Conservation (phyloP, 2,329 filamentous ascomycete genomes). For the Orbilia oligospora region DNA sequence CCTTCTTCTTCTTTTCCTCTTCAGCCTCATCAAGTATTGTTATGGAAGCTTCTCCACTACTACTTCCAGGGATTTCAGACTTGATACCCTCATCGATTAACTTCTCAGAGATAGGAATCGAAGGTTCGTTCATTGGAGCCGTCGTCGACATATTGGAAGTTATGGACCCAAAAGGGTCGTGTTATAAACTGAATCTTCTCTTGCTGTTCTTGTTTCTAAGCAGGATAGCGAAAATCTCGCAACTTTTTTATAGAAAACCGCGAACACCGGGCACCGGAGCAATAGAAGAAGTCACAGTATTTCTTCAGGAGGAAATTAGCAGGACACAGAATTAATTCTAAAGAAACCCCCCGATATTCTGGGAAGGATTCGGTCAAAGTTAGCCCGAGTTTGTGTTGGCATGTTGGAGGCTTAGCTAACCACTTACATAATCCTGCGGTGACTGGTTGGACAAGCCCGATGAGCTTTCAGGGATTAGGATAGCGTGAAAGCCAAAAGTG, state of each 20-base stretch:
- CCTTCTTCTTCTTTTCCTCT: conserved; percentile 40
- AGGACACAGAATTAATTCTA: not conserved
- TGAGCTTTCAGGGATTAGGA: conserved; percentile 7
- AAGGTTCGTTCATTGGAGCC: not conserved
- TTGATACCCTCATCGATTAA: conserved; percentile 10
- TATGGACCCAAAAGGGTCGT: conserved; percentile 6
- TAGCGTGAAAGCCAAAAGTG: conserved; percentile 1
- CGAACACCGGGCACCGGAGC: not conserved
- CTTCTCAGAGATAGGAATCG: not conserved
- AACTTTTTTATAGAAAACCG: not conserved
- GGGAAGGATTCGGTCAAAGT: conserved; percentile 20
- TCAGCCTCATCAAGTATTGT: conserved; percentile 45
- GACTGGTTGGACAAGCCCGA: not conserved
- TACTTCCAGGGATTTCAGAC: not conserved
- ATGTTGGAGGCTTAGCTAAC: conserved; percentile 43
- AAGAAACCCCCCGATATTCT: conserved; percentile 12
- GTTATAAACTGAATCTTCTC: not conserved
- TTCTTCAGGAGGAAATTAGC: not conserved
- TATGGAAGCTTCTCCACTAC: conserved; percentile 35
- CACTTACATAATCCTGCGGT: conserved; percentile 24
- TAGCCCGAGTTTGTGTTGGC: conserved; percentile 36
- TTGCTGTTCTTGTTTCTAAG: not conserved
- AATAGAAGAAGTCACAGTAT: not conserved
- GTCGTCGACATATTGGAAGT: conserved; percentile 30
- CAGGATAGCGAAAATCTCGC: not conserved